These are phyloP conservation scores for Boletus reticulatus DNA, from an alignment of 768 basidiomycete genomes.

Conservation along the genomic window DNA sequence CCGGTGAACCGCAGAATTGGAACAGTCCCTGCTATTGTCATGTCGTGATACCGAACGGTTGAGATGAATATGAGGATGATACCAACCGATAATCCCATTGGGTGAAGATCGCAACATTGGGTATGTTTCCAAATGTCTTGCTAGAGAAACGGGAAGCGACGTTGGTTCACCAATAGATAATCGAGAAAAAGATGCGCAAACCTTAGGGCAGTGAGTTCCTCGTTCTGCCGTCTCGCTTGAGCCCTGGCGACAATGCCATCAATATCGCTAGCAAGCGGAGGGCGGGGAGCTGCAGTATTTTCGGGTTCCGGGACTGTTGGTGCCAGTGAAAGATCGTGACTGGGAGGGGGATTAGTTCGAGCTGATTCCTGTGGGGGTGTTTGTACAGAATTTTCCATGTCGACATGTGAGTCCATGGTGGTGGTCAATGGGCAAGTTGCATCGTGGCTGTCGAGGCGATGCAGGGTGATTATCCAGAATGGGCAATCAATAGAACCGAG, in stretches of 20 bases:
- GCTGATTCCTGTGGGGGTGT: not conserved
- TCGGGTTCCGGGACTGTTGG: not conserved
- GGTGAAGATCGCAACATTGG: conserved; percentile 21
- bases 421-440: conserved; percentile 12
- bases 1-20: conserved; percentile 18
- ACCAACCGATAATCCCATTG: conserved; percentile 19
- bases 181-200: not conserved
- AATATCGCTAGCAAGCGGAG: not conserved
- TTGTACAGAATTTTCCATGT: not conserved
- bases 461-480: not conserved
- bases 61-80: not conserved
- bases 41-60: not conserved
- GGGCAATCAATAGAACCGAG: no score
- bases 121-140: conserved; percentile 25
- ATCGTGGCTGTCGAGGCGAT: not conserved
- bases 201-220: not conserved
- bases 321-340: not conserved
- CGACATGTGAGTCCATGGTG: conserved; percentile 8
- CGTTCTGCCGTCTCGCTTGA: not conserved
- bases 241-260: no score
- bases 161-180: not conserved
- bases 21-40: conserved; percentile 8
- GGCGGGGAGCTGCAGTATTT: not conserved
- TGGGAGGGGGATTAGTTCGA: not conserved
- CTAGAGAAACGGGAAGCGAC: conserved; percentile 4